Percentiles rank a stretch among this genome's conserved stretches.
Conservation (phyloP, 2,329 filamentous ascomycete genomes). For the Chaetomiaceae sp. region DNA sequence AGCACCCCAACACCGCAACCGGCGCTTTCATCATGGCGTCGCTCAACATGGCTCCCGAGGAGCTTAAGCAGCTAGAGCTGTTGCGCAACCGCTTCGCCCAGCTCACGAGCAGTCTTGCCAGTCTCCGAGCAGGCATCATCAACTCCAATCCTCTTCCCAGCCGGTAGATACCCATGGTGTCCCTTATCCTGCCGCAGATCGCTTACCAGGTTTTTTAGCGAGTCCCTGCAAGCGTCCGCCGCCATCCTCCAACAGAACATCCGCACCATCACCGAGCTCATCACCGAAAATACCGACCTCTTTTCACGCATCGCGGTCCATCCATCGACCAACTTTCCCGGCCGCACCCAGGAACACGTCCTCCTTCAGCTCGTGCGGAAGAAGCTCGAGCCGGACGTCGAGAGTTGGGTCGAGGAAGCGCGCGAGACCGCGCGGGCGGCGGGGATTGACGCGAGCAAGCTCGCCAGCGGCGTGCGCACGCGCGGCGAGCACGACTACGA, state of each 20-base stretch:
- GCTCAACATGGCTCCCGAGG: slow-evolving; percentile 50
- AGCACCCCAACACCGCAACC: background rate
- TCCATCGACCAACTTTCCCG: slow-evolving; percentile 69
- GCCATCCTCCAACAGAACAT: slow-evolving; percentile 68
- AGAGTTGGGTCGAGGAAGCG: slow-evolving; percentile 64
- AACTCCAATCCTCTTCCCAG: slow-evolving; percentile 60
- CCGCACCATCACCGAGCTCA: slow-evolving; percentile 56
- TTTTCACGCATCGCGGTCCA: slow-evolving; percentile 67
- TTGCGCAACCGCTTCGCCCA: slow-evolving; percentile 62
- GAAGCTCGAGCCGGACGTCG: slow-evolving; percentile 72
- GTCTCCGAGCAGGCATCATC: slow-evolving; percentile 55
- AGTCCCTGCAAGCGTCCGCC: slow-evolving; percentile 65
- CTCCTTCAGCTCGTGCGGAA: slow-evolving; percentile 70
- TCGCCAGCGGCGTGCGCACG: slow-evolving; percentile 21
- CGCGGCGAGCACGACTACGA: slow-evolving; percentile 20
- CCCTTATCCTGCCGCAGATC: background rate
- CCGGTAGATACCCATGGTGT: slow-evolving; percentile 42
- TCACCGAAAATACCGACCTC: slow-evolving; percentile 59
- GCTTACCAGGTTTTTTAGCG: slow-evolving; percentile 37
- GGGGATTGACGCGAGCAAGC: slow-evolving; percentile 28
- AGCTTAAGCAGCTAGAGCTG: slow-evolving; percentile 64
- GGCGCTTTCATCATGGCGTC: slow-evolving; percentile 30
- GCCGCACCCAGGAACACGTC: slow-evolving; percentile 58
- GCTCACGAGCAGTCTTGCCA: slow-evolving; percentile 61
- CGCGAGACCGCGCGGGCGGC: slow-evolving; percentile 39